phyloP scores from a whole-genome alignment of 805 yeast species.

The Zygotorulaspora florentina region DNA sequence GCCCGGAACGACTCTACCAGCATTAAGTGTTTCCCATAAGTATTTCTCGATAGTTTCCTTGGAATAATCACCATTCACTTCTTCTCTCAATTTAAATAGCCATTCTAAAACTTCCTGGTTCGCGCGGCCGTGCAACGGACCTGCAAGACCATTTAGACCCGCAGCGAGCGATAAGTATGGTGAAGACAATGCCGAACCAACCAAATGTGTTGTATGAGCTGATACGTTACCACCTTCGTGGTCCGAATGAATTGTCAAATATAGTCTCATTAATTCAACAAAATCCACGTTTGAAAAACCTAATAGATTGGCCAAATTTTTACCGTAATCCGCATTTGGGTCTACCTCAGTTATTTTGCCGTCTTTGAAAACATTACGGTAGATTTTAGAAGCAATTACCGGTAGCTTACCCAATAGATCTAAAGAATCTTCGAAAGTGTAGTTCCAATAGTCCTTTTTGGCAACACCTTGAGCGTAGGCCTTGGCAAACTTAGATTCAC shows the following conservation, averaged over 20 bases:
- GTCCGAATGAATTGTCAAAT: slow-evolving; percentile 78
- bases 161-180: slow-evolving; percentile 78
- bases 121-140: slow-evolving; percentile 85
- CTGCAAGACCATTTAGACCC: slow-evolving; percentile 81
- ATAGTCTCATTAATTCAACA: slow-evolving; percentile 74
- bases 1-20: slow-evolving; percentile 85
- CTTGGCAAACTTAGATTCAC: slow-evolving; percentile 78
- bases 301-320: slow-evolving; percentile 55
- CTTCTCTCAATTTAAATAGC: slow-evolving; percentile 61
- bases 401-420: slow-evolving; percentile 81
- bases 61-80: slow-evolving; percentile 60
- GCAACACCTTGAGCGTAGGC: slow-evolving; percentile 80
- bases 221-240: slow-evolving; percentile 91
- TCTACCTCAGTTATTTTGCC: slow-evolving; percentile 58
- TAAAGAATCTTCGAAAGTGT: slow-evolving; percentile 75
- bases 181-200: slow-evolving; percentile 76
- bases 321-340: slow-evolving; percentile 59
- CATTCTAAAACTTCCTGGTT: slow-evolving; percentile 84
- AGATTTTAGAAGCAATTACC: slow-evolving; percentile 73
- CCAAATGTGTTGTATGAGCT: slow-evolving; percentile 82
- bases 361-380: slow-evolving; percentile 80
- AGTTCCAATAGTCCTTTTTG: slow-evolving; percentile 81
- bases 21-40: slow-evolving; percentile 72
- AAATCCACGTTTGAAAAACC: slow-evolving; percentile 63
- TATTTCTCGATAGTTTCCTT: slow-evolving; percentile 67